Base-by-base conservation (phyloP, 257 asterid species). In the Plantago ovata region DNA sequence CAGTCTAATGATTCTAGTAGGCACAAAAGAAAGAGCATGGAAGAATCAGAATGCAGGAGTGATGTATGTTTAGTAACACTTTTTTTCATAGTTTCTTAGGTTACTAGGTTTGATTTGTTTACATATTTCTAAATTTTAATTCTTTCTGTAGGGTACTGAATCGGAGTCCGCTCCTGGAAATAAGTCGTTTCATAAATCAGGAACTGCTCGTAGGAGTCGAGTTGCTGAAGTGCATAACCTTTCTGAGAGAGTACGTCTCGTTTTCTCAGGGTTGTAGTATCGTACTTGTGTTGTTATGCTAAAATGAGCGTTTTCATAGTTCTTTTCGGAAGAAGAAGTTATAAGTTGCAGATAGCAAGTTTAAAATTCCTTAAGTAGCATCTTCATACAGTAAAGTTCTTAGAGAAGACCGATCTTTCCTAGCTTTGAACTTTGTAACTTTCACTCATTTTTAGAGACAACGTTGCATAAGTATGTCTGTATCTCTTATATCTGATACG, bases 171-270 rank as follows among this genome's bases (percentile, higher is more conserved):
- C 68, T 13, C 63, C 75, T 33, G 89, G 82, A 61, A 76, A 72
- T 60, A 89, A 86, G 73, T 24, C 79, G 0, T 70, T 79, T 55
- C 78, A 70, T 63, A 79, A 78, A 76, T 53, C 81, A 16, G 85
- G 84, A 57, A 67, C 63, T n/a, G 55, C 73, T 9, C 87, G 95
- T 23, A 80, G 77, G 74, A 80, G 78, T 74, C 92, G 93, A 5
- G 86, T 88, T 19, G 95, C 95, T 63, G 86, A 86, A 79, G 94
- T 89, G 57, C 97, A 89, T 66, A 89, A 89, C 72, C 77, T 78
- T 38, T 89, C 97, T 14, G 97, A 89, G 69, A 86, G 97, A 84
- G 97, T 89, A 77, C 38, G 69, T 24, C 22, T 60, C 54, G 7
- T 28, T 28, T 6, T 28, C 36, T 28, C 36, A 28, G 0, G 36